Evolutionary conservation across 2,329 filamentous ascomycete species (phyloP).

Genomic region (Diaporthe aspalathi): DNA sequence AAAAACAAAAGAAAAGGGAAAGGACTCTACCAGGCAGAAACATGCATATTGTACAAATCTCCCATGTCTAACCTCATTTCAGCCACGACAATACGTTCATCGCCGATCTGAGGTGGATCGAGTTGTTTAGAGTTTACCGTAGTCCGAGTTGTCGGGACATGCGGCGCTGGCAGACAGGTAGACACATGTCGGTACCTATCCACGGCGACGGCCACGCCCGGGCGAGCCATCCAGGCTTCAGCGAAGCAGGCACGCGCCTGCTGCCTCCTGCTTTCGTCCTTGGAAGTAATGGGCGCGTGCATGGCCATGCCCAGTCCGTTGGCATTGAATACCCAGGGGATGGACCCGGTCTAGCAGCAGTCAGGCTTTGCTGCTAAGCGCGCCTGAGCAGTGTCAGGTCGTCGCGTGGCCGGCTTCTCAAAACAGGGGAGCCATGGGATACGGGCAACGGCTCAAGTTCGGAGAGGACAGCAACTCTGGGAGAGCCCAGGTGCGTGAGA

Average conservation of each 20-base stretch:
- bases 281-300: not conserved
- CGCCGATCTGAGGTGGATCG: not conserved
- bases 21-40: not conserved
- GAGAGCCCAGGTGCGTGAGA: constrained; percentile 11
- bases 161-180: not conserved
- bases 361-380: constrained; percentile 17
- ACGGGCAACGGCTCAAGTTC: constrained; percentile 7
- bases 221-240: not conserved
- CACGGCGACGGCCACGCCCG: constrained; percentile 21
- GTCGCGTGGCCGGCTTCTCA: not conserved
- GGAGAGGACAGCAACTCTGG: not conserved
- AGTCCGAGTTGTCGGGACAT: constrained; percentile 17
- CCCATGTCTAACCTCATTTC: not conserved
- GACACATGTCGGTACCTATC: not conserved
- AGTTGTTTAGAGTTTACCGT: constrained; percentile 8
- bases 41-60: constrained; percentile 25
- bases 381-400: not conserved
- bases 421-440: constrained; percentile 5
- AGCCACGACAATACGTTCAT: not conserved
- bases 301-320: constrained; percentile 5
- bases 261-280: not conserved
- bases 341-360: not conserved
- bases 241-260: not conserved
- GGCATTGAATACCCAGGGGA: not conserved
- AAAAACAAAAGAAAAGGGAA: not conserved